A percentile compares a stretch with the other conserved stretches of the same genome.
These are phyloP conservation scores for Boletus rex-veris DNA, from an alignment of 768 basidiomycete genomes.

Conservation along the genomic window DNA sequence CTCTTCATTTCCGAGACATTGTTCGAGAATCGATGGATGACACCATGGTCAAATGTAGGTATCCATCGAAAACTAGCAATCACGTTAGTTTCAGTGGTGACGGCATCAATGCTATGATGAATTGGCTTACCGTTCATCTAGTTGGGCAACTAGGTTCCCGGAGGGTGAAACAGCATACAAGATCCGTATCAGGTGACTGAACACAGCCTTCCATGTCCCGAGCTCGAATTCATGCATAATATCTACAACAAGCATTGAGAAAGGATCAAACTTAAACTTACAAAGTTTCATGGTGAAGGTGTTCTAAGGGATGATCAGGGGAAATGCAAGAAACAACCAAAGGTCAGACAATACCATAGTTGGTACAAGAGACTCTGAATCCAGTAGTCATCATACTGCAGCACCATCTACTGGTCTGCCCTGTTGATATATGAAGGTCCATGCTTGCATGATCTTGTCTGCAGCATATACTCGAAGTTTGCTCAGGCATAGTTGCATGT, in stretches of 20 bases:
- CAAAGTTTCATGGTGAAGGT: conserved; percentile 27
- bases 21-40: background rate
- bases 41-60: background rate
- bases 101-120: background rate
- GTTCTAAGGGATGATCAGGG: conserved; percentile 24
- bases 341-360: background rate
- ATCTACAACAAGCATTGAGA: conserved; percentile 31
- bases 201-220: conserved; percentile 36
- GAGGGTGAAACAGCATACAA: conserved; percentile 11
- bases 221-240: conserved; percentile 15
- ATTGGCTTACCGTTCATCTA: conserved; percentile 21
- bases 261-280: conserved; percentile 19
- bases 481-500: conserved; percentile 9
- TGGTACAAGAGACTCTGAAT: background rate
- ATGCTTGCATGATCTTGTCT: background rate
- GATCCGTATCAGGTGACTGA: conserved; percentile 35
- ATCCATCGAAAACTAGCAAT: background rate
- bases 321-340: background rate
- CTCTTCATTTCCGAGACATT: background rate
- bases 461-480: background rate
- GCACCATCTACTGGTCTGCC: background rate
- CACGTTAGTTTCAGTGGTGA: too few relatives aligned
- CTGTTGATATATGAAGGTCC: background rate
- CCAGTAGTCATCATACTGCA: background rate
- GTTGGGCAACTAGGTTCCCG: conserved; percentile 9